Evolutionary conservation across 108 stramenopile species (phyloP).

Genomic region (Cylindrotheca closterium): DNA sequence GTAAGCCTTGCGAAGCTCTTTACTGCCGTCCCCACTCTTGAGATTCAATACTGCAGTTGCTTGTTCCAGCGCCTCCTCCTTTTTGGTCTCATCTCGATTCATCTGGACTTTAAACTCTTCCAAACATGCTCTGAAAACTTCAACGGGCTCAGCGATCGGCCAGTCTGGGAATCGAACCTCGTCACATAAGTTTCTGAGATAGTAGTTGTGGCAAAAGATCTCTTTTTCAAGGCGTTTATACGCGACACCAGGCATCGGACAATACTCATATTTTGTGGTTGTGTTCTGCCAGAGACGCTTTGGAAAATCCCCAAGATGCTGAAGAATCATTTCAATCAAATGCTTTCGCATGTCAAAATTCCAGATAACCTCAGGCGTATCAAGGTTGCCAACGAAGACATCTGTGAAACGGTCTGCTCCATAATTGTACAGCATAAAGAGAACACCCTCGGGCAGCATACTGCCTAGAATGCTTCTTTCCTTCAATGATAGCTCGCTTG

Average conservation of each 20-base stretch:
- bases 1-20: constrained; percentile 64
- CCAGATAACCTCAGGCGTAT: constrained; percentile 89
- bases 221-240: constrained; percentile 74
- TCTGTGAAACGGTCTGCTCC: constrained; percentile 65
- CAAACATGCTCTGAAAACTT: constrained; percentile 64
- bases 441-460: constrained; percentile 70
- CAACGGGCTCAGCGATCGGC: constrained; percentile 76
- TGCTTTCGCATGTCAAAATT: constrained; percentile 71
- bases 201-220: constrained; percentile 82
- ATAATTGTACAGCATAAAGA: constrained; percentile 69
- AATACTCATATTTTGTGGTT: constrained; percentile 69
- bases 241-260: constrained; percentile 67
- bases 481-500: constrained; percentile 44
- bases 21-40: constrained; percentile 43
- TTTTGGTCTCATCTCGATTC: constrained; percentile 43
- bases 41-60: constrained; percentile 52
- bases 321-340: constrained; percentile 69
- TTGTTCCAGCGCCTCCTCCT: constrained; percentile 49
- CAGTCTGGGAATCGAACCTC: constrained; percentile 75
- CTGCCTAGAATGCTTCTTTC: constrained; percentile 67
- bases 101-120: constrained; percentile 67
- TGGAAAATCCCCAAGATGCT: constrained; percentile 88
- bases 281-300: constrained; percentile 69
- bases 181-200: constrained; percentile 74
- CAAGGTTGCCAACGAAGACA: constrained; percentile 60